A percentile compares a stretch with the other conserved stretches of the same genome.
Evolutionary conservation across 2,329 filamentous ascomycete species (phyloP).

Genomic region (Hymenoscyphus fructigenus): DNA sequence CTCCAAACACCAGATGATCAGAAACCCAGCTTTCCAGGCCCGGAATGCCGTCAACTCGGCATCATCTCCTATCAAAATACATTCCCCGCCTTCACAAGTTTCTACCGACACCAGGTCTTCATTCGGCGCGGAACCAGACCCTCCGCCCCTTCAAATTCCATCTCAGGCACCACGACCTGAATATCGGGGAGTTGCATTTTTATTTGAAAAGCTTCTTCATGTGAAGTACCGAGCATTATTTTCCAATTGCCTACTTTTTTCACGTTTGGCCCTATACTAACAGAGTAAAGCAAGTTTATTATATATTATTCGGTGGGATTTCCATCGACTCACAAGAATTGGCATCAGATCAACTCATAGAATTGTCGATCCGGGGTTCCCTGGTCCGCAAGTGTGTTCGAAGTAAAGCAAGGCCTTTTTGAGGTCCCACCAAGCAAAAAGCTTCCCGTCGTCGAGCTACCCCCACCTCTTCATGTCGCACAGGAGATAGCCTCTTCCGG

Average conservation of each 20-base stretch:
- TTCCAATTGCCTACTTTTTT: neutral
- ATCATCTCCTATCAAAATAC: neutral
- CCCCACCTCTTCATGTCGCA: neutral
- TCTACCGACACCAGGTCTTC: neutral
- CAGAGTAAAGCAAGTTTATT: neutral
- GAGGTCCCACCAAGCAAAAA: neutral
- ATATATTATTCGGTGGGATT: neutral
- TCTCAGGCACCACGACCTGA: neutral
- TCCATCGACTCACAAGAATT: neutral
- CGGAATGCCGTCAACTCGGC: constrained; percentile 18
- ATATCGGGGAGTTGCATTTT: neutral
- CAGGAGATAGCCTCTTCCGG: neutral
- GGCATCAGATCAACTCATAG: neutral
- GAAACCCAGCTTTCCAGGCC: constrained; percentile 16
- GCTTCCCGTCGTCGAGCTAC: neutral
- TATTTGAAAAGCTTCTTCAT: neutral
- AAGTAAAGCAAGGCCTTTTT: neutral
- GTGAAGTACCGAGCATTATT: neutral
- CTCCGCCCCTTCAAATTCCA: constrained; percentile 7
- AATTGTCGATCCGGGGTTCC: neutral
- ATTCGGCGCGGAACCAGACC: constrained; percentile 7
- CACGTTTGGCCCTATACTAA: neutral
- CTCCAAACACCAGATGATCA: constrained; percentile 12
- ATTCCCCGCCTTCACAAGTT: constrained; percentile 9
- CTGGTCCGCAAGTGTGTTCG: neutral